phyloP scores from a whole-genome alignment of 495 filamentous ascomycete species.

The Cryomyces minteri region DNA sequence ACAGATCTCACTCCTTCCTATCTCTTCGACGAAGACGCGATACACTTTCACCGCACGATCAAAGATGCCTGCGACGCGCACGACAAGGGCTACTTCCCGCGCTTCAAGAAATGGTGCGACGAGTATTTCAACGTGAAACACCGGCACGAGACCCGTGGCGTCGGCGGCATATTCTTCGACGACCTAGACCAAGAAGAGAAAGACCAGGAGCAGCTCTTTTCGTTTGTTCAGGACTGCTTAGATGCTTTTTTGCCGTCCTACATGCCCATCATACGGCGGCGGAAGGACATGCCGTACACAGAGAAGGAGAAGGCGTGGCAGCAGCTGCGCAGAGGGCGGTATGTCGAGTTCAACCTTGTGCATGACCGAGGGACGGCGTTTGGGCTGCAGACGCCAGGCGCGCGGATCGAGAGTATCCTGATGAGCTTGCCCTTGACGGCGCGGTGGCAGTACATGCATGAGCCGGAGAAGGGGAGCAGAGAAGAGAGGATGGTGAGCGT shows the following conservation, averaged over 20 bases:
- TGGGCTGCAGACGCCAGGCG: conserved; percentile 80
- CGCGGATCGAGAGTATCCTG: conserved; percentile 85
- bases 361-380: conserved; percentile 94
- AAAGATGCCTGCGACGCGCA: conserved; percentile 90
- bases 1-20: conserved; percentile 88
- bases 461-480: conserved; percentile 50
- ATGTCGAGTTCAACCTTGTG: conserved; percentile 97
- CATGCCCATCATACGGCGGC: conserved; percentile 63
- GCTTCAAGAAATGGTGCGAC: conserved; percentile 97
- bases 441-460: conserved; percentile 90
- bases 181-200: conserved; percentile 77
- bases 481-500: conserved; percentile 68
- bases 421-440: conserved; percentile 94
- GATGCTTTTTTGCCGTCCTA: conserved; percentile 84
- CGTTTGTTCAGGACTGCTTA: conserved; percentile 74
- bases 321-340: conserved; percentile 76
- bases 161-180: conserved; percentile 98
- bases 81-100: conserved; percentile 78
- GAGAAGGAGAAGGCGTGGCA: conserved; percentile 87
- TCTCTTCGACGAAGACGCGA: conserved; percentile 89
- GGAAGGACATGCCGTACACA: conserved; percentile 84
- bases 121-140: conserved; percentile 92
- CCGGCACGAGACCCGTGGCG: conserved; percentile 68
- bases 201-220: conserved; percentile 78
- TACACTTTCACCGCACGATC: conserved; percentile 88